A percentile compares a stretch with the other conserved stretches of the same genome.
Conservation (phyloP, 2,329 filamentous ascomycete species). For the Colletotrichum lini region DNA sequence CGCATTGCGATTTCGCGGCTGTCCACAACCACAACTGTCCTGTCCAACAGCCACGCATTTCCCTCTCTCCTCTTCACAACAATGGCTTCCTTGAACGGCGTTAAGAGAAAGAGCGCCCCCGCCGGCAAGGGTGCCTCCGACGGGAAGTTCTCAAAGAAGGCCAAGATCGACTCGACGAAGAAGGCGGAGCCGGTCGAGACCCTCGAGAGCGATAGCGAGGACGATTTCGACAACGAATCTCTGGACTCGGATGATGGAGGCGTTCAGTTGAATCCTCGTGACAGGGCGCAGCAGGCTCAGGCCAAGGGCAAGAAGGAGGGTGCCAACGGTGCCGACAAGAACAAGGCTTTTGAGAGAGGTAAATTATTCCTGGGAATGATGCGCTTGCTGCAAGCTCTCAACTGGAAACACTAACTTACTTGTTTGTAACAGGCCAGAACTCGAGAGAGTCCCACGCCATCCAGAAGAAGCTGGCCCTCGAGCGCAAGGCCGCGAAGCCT, state of each 20-base stretch:
- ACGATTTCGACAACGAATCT: conserved; percentile 51
- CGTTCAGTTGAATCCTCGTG: conserved; percentile 56
- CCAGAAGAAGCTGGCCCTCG: conserved; percentile 88
- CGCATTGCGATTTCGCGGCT: conserved; percentile 25
- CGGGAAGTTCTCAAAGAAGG: conserved; percentile 65
- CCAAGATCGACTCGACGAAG: conserved; percentile 55
- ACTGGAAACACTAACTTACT: conserved; percentile 1
- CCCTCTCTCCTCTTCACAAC: conserved; percentile 48
- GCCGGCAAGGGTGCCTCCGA: conserved; percentile 59
- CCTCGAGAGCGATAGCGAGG: conserved; percentile 49
- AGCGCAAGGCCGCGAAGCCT: conserved; percentile 93
- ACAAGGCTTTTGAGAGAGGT: conserved; percentile 61
- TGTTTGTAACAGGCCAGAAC: conserved; percentile 64
- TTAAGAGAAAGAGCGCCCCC: conserved; percentile 69
- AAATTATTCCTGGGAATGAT: conserved; percentile 25
- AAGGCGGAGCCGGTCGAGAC: conserved; percentile 50
- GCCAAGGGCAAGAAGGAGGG: conserved; percentile 48
- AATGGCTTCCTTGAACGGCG: conserved; percentile 66
- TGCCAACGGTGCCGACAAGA: conserved; percentile 49
- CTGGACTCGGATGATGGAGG: conserved; percentile 70
- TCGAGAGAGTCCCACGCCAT: conserved; percentile 92
- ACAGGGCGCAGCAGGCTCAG: conserved; percentile 51
- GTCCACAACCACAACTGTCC: conserved; percentile 16
- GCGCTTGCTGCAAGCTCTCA: conserved; percentile 1
- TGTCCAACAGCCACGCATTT: conserved; percentile 9